Conservation (phyloP, 495 filamentous ascomycete species). For the Xylaria flabelliformis region DNA sequence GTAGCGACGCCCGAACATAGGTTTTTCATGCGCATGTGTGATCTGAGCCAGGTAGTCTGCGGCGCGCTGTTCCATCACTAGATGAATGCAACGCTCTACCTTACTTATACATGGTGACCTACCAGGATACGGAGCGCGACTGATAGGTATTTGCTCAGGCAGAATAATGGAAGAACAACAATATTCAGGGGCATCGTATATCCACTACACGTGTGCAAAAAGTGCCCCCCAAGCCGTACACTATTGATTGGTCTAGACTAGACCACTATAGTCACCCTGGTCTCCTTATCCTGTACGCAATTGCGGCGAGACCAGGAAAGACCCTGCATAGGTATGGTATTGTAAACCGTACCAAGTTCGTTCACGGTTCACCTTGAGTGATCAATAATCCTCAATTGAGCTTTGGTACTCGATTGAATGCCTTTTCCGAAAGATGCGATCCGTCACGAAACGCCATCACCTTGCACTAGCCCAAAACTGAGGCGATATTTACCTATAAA, state of each 20-base stretch:
- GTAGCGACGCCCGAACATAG: not conserved
- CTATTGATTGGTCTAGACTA: conserved; percentile 1
- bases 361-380: not conserved
- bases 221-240: not conserved
- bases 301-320: conserved; percentile 11
- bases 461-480: not conserved
- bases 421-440: not conserved
- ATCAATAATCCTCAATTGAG: not conserved
- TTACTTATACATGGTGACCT: not conserved
- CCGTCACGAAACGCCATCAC: not conserved
- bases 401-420: not conserved
- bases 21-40: not conserved
- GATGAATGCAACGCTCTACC: not conserved
- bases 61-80: not conserved
- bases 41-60: conserved; percentile 3
- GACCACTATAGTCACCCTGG: not conserved
- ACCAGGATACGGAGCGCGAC: not conserved
- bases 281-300: conserved; percentile 14
- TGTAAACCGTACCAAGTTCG: not conserved
- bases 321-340: conserved; percentile 6
- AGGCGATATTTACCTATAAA: not conserved
- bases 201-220: not conserved
- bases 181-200: conserved; percentile 14
- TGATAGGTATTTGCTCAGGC: not conserved
- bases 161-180: not conserved